These are phyloP conservation scores for Plasmodium gonderi DNA, from an alignment of 169 alveolate genomes.

Conservation along the genomic window DNA sequence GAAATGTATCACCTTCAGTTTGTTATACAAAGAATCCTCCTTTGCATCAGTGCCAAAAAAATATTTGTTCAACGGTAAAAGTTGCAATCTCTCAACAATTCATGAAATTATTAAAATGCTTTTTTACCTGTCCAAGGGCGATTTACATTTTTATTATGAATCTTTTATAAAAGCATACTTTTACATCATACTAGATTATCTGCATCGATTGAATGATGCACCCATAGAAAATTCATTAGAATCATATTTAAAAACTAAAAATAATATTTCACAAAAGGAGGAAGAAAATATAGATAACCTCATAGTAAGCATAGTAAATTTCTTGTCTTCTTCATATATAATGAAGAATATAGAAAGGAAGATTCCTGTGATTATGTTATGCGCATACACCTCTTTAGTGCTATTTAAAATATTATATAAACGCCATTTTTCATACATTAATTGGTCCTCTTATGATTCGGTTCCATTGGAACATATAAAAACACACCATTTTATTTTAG, in stretches of 20 bases:
- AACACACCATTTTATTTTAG: background rate
- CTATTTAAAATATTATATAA: slow-evolving; percentile 4
- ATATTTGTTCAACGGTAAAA: background rate
- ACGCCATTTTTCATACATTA: background rate
- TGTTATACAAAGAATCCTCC: background rate
- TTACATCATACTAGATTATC: background rate
- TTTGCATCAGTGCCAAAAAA: background rate
- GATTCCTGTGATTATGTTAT: background rate
- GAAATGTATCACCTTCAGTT: background rate
- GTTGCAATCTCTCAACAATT: background rate
- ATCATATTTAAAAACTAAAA: background rate
- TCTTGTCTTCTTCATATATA: slow-evolving; percentile 38
- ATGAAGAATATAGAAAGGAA: slow-evolving; percentile 2
- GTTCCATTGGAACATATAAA: background rate
- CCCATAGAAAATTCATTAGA: background rate
- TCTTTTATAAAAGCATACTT: slow-evolving; percentile 24
- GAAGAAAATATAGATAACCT: slow-evolving; percentile 25
- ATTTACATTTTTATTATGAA: slow-evolving; percentile 49
- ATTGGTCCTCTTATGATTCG: background rate
- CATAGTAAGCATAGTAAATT: slow-evolving; percentile 36
- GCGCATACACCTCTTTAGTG: slow-evolving; percentile 10
- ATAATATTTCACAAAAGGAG: background rate
- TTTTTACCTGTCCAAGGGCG: slow-evolving; percentile 47
- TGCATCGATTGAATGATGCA: background rate
- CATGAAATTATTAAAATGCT: slow-evolving; percentile 3